These are phyloP conservation scores for Collybia nuda DNA, from an alignment of 768 basidiomycete genomes.

Conservation along the genomic window DNA sequence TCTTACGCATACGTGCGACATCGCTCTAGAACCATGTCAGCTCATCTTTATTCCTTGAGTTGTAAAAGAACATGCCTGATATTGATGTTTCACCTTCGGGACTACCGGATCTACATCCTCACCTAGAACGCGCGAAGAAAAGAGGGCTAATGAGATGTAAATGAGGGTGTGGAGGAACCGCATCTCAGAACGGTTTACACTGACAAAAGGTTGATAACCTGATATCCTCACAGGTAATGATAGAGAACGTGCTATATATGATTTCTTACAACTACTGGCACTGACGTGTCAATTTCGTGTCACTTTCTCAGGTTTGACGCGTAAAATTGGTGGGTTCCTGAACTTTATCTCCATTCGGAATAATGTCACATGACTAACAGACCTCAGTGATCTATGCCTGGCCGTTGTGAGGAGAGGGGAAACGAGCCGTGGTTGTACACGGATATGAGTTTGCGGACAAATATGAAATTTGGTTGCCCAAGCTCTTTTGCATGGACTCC, in stretches of 20 bases:
- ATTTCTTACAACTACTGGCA: slow-evolving; percentile 7
- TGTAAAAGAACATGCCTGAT: slow-evolving; percentile 51
- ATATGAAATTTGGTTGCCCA: too few species aligned
- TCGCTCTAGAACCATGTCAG: slow-evolving; percentile 62
- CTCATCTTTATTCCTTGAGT: not conserved
- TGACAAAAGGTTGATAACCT: not conserved
- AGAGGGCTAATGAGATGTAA: slow-evolving; percentile 38
- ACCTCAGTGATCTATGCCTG: too few species aligned
- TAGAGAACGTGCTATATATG: slow-evolving; percentile 1
- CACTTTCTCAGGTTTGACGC: slow-evolving; percentile 24
- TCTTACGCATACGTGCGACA: slow-evolving; percentile 88
- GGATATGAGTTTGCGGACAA: too few species aligned
- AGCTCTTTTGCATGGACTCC: too few species aligned
- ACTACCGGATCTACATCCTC: slow-evolving; percentile 40
- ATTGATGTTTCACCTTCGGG: slow-evolving; percentile 61
- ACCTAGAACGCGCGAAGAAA: slow-evolving; percentile 46
- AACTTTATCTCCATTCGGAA: too few species aligned
- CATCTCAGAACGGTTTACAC: slow-evolving; percentile 41
- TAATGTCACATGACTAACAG: too few species aligned
- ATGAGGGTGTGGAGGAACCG: slow-evolving; percentile 55
- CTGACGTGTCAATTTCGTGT: slow-evolving; percentile 56
- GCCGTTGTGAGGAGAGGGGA: too few species aligned
- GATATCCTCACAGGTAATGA: not conserved
- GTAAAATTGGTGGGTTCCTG: too few species aligned
- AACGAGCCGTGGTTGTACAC: too few species aligned